Percentiles rank a stretch among this genome's conserved stretches.
phyloP scores from a whole-genome alignment of 1,284 basidiomycete species.

The Sporisorium sorghi region DNA sequence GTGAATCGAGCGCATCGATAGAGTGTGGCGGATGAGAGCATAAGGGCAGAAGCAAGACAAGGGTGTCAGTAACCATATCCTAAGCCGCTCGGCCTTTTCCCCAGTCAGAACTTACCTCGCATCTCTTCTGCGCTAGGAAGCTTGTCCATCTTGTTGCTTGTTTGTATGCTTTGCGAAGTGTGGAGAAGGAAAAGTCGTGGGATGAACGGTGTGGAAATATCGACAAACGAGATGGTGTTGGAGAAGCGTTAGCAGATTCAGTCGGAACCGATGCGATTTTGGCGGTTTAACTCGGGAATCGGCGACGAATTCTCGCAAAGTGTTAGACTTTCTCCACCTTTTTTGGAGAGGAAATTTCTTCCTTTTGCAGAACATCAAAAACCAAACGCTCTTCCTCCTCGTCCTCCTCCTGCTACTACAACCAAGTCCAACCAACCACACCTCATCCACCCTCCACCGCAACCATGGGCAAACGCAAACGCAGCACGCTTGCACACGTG shows the following conservation, averaged over 20 bases:
- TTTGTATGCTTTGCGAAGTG: not conserved
- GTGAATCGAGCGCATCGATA: not conserved
- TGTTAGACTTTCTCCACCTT: slow-evolving; percentile 5
- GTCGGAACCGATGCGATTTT: slow-evolving; percentile 15
- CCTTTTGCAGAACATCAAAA: not conserved
- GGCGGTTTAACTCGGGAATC: not conserved
- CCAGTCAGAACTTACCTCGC: slow-evolving; percentile 34
- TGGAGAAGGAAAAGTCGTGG: not conserved
- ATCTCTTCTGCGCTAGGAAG: slow-evolving; percentile 56
- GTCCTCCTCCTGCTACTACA: not conserved
- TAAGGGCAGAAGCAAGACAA: not conserved
- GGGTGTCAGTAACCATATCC: not conserved
- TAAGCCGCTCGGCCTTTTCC: not conserved
- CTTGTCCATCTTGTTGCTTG: slow-evolving; percentile 39
- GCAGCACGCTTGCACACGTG: slow-evolving; percentile 33
- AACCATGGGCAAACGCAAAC: slow-evolving; percentile 44
- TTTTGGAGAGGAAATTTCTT: slow-evolving; percentile 4
- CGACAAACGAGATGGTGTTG: slow-evolving; percentile 5
- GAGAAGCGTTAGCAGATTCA: not conserved
- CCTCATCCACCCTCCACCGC: not conserved
- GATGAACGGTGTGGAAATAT: not conserved
- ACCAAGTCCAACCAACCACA: not conserved
- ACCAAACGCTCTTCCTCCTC: not conserved
- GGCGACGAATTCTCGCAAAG: not conserved
- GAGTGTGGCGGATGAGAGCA: not conserved